Conservation (phyloP, 768 basidiomycete species). For the Tephrocybe sp. region DNA sequence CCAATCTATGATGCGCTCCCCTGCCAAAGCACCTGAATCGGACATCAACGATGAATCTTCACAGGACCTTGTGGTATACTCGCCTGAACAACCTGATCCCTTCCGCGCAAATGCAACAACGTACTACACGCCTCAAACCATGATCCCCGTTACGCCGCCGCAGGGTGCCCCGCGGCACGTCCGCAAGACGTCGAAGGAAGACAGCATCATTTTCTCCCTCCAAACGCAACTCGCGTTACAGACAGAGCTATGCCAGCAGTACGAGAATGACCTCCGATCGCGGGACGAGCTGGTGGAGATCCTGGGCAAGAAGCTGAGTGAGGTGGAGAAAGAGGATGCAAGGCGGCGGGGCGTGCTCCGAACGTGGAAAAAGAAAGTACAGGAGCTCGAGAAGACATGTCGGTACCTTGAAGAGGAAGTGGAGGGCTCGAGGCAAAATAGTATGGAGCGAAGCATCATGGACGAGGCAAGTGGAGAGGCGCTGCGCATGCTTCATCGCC, state of each 20-base stretch:
- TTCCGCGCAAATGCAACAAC: slow-evolving; percentile 73
- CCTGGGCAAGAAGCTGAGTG: slow-evolving; percentile 52
- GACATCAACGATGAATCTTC: slow-evolving; percentile 65
- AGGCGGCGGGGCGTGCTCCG: slow-evolving; percentile 55
- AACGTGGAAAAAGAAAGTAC: slow-evolving; percentile 76
- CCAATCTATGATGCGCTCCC: slow-evolving; percentile 51
- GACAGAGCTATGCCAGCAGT: slow-evolving; percentile 74
- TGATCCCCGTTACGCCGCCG: slow-evolving; percentile 69
- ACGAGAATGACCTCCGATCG: slow-evolving; percentile 71
- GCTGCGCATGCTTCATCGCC: slow-evolving; percentile 74
- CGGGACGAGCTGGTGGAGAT: slow-evolving; percentile 72
- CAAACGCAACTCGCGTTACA: slow-evolving; percentile 77
- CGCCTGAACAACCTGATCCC: slow-evolving; percentile 57
- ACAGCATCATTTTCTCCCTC: slow-evolving; percentile 68
- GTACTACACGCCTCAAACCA: slow-evolving; percentile 75
- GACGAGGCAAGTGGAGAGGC: slow-evolving; percentile 80
- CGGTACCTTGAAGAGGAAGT: slow-evolving; percentile 82
- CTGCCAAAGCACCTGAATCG: slow-evolving; percentile 46
- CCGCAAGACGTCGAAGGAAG: slow-evolving; percentile 68
- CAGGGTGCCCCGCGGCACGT: slow-evolving; percentile 41
- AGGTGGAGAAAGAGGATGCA: slow-evolving; percentile 61
- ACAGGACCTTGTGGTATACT: slow-evolving; percentile 44
- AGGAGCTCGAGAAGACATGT: slow-evolving; percentile 69
- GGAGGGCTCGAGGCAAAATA: slow-evolving; percentile 80
- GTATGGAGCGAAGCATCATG: slow-evolving; percentile 80